A percentile compares a stretch with the other conserved stretches of the same genome.
phyloP scores from a whole-genome alignment of 768 basidiomycete genomes.

The Boletus barrowsii region DNA sequence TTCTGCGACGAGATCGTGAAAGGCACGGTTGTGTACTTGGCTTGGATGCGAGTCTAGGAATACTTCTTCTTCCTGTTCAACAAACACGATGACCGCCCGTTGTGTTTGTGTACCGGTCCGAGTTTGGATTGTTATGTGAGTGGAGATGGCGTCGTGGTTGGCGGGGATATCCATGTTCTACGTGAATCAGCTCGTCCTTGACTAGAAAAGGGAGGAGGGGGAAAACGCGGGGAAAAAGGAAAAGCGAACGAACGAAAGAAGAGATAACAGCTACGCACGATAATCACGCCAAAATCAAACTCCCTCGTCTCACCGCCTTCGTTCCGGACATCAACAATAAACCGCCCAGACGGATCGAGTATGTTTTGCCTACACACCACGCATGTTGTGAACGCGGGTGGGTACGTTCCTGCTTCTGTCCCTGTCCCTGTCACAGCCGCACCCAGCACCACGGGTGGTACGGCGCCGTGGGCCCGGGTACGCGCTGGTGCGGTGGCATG shows the following conservation, averaged over 20 bases:
- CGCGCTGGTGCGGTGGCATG: conserved; percentile 4
- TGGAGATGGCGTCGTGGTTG: not conserved
- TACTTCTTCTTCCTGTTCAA: conserved; percentile 22
- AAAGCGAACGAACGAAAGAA: not conserved
- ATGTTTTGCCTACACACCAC: conserved; percentile 17
- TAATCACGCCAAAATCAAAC: conserved; percentile 27
- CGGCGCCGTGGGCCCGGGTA: not conserved
- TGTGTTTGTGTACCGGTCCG: too few species aligned
- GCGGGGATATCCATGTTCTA: not conserved
- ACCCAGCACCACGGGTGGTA: not conserved
- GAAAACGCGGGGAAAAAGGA: too few species aligned
- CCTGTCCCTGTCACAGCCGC: too few species aligned
- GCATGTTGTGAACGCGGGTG: conserved; percentile 6
- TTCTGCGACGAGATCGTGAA: conserved; percentile 23
- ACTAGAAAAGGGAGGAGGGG: not conserved
- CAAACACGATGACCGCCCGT: too few species aligned
- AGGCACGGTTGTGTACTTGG: conserved; percentile 20
- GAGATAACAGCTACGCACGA: conserved; percentile 17
- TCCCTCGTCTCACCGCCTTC: conserved; percentile 24
- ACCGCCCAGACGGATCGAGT: conserved; percentile 11
- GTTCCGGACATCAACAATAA: conserved; percentile 27
- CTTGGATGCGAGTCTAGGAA: conserved; percentile 16
- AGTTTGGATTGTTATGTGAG: too few species aligned
- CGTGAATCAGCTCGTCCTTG: not conserved
- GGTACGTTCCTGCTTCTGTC: not conserved